Evolutionary conservation across 345 rosid genomes (phyloP), one percentile per base, ranked within the genome.

Genomic region (Citrus maxima): DNA sequence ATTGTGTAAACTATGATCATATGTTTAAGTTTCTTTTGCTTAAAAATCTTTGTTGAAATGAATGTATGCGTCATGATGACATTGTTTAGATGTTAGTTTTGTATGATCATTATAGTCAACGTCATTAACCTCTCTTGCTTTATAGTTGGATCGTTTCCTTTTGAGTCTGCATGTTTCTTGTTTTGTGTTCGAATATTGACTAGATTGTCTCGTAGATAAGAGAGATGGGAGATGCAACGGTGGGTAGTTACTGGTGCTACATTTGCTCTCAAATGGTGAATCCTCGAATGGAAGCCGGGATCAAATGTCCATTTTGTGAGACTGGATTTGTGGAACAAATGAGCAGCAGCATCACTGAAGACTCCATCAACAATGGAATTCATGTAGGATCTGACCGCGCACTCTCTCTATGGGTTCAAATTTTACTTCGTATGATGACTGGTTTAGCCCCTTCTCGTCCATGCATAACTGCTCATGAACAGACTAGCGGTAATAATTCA

Each of bases 241-340:
- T 40, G 46, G 0, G 46, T 64, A 85, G 79, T 21, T 89, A 82
- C 42, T 95, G 98, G 91, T 93, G 96, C 81, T 84, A 93, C 87
- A 67, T 86, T 80, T 93, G 92, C 72, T 84, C 84, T 51, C 89
- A 70, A 38, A 70, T 79, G 68, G 93, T 94, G 79, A 83, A 68
- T 67, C 93, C 90, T 14, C 42, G 72, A 3, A 68, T 67, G 46
- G 94, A 80, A 71, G 84, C 51, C 34, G 88, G 83, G 19, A 66
- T 83, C 73, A 83, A 81, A 78, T 95, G 93, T 82, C 88, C 90
- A 10, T 77, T 82, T 19, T 89, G 97, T n/a, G 86, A 84, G 16
- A 70, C 83, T 72, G 90, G 92, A 27, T 91, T 88, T 30, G 80
- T 95, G 58, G 96, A 88, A 83, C 88, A 87, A 76, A 84, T 88